A percentile compares a stretch with the other conserved stretches of the same genome.
These are phyloP conservation scores for Rhizopus delemar DNA, from an alignment of 371 early-diverging fungal species.

Conservation along the genomic window DNA sequence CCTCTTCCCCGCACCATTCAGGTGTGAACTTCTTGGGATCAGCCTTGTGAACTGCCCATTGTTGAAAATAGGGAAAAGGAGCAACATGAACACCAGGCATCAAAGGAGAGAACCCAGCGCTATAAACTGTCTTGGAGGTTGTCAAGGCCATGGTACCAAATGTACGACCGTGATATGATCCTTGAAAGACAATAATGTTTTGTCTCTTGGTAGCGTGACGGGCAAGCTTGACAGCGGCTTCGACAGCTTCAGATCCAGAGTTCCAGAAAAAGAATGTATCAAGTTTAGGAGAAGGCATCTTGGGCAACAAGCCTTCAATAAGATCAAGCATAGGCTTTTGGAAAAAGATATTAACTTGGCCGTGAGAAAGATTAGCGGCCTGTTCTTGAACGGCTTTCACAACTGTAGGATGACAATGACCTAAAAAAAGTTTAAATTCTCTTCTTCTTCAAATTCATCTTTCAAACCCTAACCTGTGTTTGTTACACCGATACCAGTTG, in stretches of 20 bases:
- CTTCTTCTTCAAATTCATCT: background rate
- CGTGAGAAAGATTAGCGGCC: slow-evolving; percentile 52
- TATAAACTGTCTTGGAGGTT: slow-evolving; percentile 58
- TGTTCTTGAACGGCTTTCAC: slow-evolving; percentile 66
- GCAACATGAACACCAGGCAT: slow-evolving; percentile 62
- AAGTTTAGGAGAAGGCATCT: slow-evolving; percentile 51
- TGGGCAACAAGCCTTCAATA: slow-evolving; percentile 43
- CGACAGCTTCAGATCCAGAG: slow-evolving; percentile 64
- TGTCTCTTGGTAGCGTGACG: slow-evolving; percentile 59
- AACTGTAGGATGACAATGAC: slow-evolving; percentile 56
- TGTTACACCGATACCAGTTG: slow-evolving; percentile 63
- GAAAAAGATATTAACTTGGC: slow-evolving; percentile 55
- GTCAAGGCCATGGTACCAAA: slow-evolving; percentile 61
- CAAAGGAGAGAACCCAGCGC: slow-evolving; percentile 54
- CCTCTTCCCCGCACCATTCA: slow-evolving; percentile 51
- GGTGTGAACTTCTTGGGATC: slow-evolving; percentile 41
- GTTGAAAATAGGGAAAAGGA: slow-evolving; percentile 56
- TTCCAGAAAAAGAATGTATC: slow-evolving; percentile 64
- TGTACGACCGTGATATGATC: slow-evolving; percentile 64
- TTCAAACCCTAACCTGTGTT: slow-evolving; percentile 41
- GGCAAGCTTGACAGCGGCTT: slow-evolving; percentile 58
- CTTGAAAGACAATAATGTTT: slow-evolving; percentile 57
- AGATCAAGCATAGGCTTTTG: slow-evolving; percentile 62
- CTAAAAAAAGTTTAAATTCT: slow-evolving; percentile 14
- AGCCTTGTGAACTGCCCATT: slow-evolving; percentile 47